phyloP scores from a whole-genome alignment of 2,329 filamentous ascomycete genomes.

The Raffaelea ambrosiae region DNA sequence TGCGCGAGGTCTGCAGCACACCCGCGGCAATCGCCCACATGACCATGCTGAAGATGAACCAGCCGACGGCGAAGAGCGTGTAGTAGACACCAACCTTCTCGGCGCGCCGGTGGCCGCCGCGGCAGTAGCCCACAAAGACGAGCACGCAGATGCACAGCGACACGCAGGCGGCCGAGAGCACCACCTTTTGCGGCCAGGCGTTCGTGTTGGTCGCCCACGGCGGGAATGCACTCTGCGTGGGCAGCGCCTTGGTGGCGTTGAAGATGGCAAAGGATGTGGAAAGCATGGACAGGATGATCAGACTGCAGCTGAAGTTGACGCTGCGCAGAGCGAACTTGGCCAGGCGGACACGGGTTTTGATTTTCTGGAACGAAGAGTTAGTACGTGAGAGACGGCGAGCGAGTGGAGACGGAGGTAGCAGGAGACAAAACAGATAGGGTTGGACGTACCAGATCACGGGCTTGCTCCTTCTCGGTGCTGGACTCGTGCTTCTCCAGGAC shows the following conservation, averaged over 20 bases:
- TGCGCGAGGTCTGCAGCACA: constrained; percentile 70
- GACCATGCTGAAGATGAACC: constrained; percentile 86
- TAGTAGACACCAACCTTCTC: constrained; percentile 95
- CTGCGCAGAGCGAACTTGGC: constrained; percentile 93
- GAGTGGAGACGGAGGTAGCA: too few relatives aligned
- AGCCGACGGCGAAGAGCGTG: constrained; percentile 83
- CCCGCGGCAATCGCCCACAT: constrained; percentile 88
- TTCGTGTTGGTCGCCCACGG: constrained; percentile 75
- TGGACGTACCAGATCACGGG: constrained; percentile 69
- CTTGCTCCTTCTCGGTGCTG: constrained; percentile 77
- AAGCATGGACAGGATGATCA: constrained; percentile 89
- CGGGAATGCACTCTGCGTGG: constrained; percentile 69
- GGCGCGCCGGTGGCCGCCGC: constrained; percentile 77
- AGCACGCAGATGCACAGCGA: constrained; percentile 71
- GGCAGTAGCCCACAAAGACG: constrained; percentile 80
- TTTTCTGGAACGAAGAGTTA: constrained; percentile 57
- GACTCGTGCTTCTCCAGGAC: constrained; percentile 77
- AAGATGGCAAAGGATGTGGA: constrained; percentile 86
- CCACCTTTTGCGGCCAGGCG: constrained; percentile 81
- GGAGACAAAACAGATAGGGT: not conserved
- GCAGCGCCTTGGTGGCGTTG: constrained; percentile 70
- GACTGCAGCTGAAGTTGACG: constrained; percentile 92
- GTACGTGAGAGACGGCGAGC: not conserved
- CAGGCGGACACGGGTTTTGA: constrained; percentile 83
- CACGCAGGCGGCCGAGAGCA: constrained; percentile 69